phyloP scores from a whole-genome alignment of 176 grass and related monocot species.

The Ampelocalamus luodianensis region DNA sequence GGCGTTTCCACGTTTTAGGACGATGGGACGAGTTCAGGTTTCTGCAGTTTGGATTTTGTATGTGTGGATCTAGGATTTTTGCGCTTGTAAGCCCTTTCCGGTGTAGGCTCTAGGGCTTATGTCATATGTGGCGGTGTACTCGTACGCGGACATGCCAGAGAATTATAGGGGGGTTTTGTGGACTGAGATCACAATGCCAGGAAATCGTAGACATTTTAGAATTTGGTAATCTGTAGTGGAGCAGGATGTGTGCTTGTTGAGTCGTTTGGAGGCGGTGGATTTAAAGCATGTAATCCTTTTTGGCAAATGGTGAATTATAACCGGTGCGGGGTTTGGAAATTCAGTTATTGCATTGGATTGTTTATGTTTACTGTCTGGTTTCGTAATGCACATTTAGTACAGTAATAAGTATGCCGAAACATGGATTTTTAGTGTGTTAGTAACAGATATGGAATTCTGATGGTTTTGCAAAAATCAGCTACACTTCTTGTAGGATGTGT shows the following conservation, averaged over 20 bases:
- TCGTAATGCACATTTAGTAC: slow-evolving; percentile 1
- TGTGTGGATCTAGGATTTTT: background rate
- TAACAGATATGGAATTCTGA: background rate
- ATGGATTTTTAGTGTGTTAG: background rate
- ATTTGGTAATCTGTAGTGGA: background rate
- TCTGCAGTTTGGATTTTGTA: background rate
- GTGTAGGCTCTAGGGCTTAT: background rate
- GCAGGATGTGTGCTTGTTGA: background rate
- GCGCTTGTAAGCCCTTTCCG: background rate
- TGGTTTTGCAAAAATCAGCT: background rate
- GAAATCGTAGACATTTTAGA: background rate
- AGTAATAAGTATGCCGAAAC: background rate
- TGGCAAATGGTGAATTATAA: background rate
- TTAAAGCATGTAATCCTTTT: background rate
- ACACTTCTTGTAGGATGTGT: background rate
- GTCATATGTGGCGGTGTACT: background rate
- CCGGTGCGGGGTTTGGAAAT: background rate
- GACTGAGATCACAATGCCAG: background rate
- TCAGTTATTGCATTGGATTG: background rate
- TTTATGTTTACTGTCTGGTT: slow-evolving; percentile 3
- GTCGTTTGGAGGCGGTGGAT: background rate
- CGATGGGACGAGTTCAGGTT: background rate
- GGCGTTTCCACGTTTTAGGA: background rate
- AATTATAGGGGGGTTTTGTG: background rate
- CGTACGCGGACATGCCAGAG: too few species aligned